Percentiles rank a stretch among this genome's conserved stretches.
Conservation (phyloP, 148 eudicot genomes). For the Chenopodium formosanum region DNA sequence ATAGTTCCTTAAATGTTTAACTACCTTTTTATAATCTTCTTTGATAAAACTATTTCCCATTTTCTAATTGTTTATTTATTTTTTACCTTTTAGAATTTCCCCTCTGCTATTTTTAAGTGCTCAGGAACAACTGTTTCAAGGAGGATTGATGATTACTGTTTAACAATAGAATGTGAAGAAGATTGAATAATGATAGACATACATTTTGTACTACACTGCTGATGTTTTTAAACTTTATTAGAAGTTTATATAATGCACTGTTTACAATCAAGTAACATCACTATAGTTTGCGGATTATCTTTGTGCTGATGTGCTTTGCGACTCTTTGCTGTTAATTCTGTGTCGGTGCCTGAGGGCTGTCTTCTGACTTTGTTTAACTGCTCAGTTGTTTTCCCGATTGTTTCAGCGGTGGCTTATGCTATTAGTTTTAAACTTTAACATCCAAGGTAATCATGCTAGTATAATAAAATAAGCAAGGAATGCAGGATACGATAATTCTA, state of each 20-base stretch:
- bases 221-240: neutral
- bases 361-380: neutral
- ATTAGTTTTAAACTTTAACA: neutral
- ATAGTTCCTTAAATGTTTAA: neutral
- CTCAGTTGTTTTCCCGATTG: neutral
- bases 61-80: neutral
- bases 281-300: neutral
- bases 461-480: neutral
- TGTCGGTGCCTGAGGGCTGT: neutral
- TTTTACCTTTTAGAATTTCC: neutral
- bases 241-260: neutral
- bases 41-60: too few species aligned
- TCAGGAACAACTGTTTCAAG: neutral
- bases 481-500: neutral
- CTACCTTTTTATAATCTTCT: too few species aligned
- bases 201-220: neutral
- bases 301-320: neutral
- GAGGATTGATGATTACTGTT: neutral
- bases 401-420: neutral
- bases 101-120: neutral
- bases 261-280: too few species aligned
- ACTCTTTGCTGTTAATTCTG: neutral
- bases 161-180: neutral
- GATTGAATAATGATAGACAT: too few species aligned
- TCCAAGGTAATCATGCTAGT: neutral